Conservation (phyloP, 176 grass and related monocot species). For the Echinochloa phyllopogon region DNA sequence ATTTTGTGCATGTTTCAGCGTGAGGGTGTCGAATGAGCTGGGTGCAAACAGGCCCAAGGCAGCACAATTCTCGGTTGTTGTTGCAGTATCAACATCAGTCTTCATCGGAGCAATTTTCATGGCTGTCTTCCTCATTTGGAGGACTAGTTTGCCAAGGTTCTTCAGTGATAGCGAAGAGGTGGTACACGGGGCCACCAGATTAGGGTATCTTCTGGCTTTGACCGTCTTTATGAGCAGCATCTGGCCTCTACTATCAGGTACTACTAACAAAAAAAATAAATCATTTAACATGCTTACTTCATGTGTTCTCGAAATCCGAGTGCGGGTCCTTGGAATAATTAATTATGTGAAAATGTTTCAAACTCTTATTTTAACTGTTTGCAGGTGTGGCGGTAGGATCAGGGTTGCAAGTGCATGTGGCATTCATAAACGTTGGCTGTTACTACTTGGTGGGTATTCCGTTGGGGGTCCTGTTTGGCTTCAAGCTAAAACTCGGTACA, state of each 20-base stretch:
- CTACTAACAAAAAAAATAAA: no score
- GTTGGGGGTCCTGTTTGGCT: slow-evolving; percentile 68
- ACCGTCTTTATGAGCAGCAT: slow-evolving; percentile 72
- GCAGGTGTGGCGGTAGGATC: slow-evolving; percentile 85
- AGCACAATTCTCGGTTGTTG: slow-evolving; percentile 60
- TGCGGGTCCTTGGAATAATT: no score
- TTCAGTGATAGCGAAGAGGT: slow-evolving; percentile 62
- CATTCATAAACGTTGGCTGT: slow-evolving; percentile 70
- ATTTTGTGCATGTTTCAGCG: slow-evolving; percentile 38
- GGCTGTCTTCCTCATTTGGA: slow-evolving; percentile 58
- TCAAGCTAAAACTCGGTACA: slow-evolving; percentile 58
- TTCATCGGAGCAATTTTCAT: slow-evolving; percentile 64
- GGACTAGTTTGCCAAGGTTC: slow-evolving; percentile 51
- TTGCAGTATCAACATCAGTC: slow-evolving; percentile 58
- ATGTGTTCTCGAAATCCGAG: neutral
- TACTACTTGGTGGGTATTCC: slow-evolving; percentile 87
- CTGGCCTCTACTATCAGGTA: slow-evolving; percentile 74
- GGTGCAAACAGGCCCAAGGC: slow-evolving; percentile 64
- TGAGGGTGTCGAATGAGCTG: slow-evolving; percentile 82
- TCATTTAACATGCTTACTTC: neutral
- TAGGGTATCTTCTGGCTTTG: slow-evolving; percentile 64
- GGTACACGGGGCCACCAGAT: slow-evolving; percentile 50
- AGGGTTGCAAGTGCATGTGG: slow-evolving; percentile 73
- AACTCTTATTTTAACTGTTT: neutral
- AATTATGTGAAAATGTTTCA: no score